Evolutionary conservation across 805 yeast genomes (phyloP), one percentile per base, ranked within the genome.

Genomic region (Cyberlindnera amylophila): DNA sequence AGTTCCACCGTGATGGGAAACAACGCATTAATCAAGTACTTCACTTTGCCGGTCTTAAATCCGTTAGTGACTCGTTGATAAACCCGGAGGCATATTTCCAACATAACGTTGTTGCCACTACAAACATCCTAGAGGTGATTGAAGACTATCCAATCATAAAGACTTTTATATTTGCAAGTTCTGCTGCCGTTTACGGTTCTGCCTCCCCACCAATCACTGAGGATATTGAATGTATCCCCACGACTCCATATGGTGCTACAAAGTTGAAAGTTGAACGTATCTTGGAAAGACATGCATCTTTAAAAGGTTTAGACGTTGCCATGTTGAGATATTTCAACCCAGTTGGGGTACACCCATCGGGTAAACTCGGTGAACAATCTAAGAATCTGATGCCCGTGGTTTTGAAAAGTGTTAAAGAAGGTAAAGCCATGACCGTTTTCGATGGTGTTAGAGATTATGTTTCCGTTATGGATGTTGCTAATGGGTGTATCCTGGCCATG

Each of bases 151-250:
- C 42, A 0, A 10, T 17, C 6, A 78, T 81, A 34, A 64, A 67
- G 34, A 71, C 71, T 13, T 61, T 86, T 41, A 88, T 86, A 13
- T 85, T 86, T 62, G 77, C 86, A 30, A 82, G 90, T 3, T 79
- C 87, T 23, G 93, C 93, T 10, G 85, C 93, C 11, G 91, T 86
- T 4, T 85, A 86, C 55, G 95, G 93, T 12, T 91, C 82, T 58
- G 90, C 82, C 24, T 79, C 86, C 9, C 68, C 87, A 34, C 82
- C 81, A 15, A 41, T 46, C 57, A 76, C 75, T 39, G 71, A 80
- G 55, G 80, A 80, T 81, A 79, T 82, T 42, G 38, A 36, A 4
- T 33, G 38, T 28, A 86, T 75, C 41, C 86, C 93, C 27, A 77
- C 86, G 4, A 79, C 81, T 45, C 91, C 95, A 3, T 86, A 86